Conservation (phyloP, 345 rosid genomes). For the Passiflora organensis region DNA sequence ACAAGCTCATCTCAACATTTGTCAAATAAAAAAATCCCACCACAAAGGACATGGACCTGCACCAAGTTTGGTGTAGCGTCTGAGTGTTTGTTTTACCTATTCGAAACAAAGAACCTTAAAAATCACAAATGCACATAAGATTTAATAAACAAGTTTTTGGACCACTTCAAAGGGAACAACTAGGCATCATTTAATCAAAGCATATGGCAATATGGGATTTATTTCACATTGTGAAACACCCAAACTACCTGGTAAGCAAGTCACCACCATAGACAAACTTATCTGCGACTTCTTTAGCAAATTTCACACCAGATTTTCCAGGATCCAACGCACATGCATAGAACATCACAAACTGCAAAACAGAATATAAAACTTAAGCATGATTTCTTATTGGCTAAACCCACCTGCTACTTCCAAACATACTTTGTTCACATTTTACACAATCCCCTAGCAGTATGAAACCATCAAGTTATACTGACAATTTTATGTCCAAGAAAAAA, state of each 20-base stretch:
- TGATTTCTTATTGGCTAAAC: neutral
- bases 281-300: slow-evolving; percentile 50
- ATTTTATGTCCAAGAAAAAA: neutral
- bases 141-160: no score
- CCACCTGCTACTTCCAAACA: neutral
- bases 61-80: no score
- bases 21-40: no score
- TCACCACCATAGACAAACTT: slow-evolving; percentile 36
- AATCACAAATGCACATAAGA: no score
- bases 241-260: slow-evolving; percentile 56
- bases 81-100: no score
- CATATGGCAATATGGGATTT: no score
- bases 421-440: neutral
- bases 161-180: no score
- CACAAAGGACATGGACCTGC: no score
- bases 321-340: slow-evolving; percentile 85
- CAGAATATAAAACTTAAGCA: neutral
- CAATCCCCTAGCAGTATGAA: neutral
- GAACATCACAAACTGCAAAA: slow-evolving; percentile 81
- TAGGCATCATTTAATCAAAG: no score
- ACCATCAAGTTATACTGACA: neutral
- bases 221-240: no score
- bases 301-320: slow-evolving; percentile 64
- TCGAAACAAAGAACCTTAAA: no score
- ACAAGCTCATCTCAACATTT: no score